These are phyloP conservation scores for Blechomonas ayalai DNA, from an alignment of 208 protist genomes.

Conservation along the genomic window DNA sequence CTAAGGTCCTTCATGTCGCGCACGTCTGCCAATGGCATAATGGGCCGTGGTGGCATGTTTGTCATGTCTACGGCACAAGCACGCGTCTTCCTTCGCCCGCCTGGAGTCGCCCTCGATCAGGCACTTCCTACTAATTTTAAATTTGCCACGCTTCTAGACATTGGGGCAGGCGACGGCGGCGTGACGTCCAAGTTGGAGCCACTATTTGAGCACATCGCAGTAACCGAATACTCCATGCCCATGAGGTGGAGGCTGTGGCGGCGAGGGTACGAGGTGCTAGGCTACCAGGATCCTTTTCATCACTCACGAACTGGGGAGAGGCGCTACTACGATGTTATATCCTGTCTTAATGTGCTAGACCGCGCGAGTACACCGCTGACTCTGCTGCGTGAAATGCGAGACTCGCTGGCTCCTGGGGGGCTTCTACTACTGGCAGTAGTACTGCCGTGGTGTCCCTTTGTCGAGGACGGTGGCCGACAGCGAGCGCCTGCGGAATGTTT, in stretches of 20 bases:
- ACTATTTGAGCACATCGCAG: constrained; percentile 41
- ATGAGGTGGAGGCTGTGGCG: constrained; percentile 78
- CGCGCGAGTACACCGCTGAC: constrained; percentile 52
- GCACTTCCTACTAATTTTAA: not conserved
- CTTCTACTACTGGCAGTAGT: constrained; percentile 74
- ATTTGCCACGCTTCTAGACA: constrained; percentile 41
- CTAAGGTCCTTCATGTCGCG: constrained; percentile 51
- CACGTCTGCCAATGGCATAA: constrained; percentile 68
- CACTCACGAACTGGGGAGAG: constrained; percentile 3
- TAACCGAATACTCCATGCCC: constrained; percentile 59
- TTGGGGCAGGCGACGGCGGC: constrained; percentile 79
- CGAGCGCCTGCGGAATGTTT: constrained; percentile 51
- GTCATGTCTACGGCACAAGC: constrained; percentile 70
- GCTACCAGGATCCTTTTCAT: constrained; percentile 45
- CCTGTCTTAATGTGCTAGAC: constrained; percentile 82
- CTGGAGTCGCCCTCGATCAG: constrained; percentile 1
- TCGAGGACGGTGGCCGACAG: constrained; percentile 52
- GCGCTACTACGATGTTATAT: constrained; percentile 63
- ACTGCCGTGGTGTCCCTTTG: constrained; percentile 85
- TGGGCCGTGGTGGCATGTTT: constrained; percentile 69
- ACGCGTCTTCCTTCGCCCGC: constrained; percentile 28
- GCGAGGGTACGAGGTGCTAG: constrained; percentile 63
- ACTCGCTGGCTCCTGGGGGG: constrained; percentile 35
- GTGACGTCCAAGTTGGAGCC: constrained; percentile 55
- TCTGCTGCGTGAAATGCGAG: constrained; percentile 58